Percentiles rank a stretch among this genome's conserved stretches.
Conservation (phyloP, 192 early-diverging fungal species). For the Glomus cerebriforme region DNA sequence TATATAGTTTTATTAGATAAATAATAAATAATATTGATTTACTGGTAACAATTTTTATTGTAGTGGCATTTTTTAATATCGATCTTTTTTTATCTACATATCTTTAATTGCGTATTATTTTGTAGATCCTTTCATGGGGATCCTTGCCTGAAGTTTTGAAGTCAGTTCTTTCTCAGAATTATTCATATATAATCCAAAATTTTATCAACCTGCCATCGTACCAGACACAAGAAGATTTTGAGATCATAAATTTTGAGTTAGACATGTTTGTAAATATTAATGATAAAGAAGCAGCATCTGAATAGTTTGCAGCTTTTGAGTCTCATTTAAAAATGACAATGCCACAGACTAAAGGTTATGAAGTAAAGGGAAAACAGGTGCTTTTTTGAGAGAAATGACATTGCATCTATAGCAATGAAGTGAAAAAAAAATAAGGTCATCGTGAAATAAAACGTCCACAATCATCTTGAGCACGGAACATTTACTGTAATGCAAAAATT, state of each 20-base stretch:
- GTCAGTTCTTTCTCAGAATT: not conserved
- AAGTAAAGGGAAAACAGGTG: too few relatives aligned
- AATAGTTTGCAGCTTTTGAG: not conserved
- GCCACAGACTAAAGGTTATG: not conserved
- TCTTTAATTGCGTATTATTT: too few relatives aligned
- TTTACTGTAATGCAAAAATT: not conserved
- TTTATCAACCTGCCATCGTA: not conserved
- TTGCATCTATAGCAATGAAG: constrained; percentile 20
- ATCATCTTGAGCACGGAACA: not conserved
- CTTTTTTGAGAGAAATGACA: not conserved
- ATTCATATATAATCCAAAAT: not conserved
- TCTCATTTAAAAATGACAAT: not conserved
- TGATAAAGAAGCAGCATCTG: constrained; percentile 6
- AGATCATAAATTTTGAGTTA: not conserved
- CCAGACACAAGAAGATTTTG: not conserved
- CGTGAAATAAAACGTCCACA: not conserved
- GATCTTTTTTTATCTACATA: too few relatives aligned
- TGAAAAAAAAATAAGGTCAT: not conserved
- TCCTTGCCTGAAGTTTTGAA: not conserved
- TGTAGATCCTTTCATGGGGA: too few relatives aligned
- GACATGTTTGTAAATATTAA: constrained; percentile 8
- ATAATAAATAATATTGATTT: too few relatives aligned
- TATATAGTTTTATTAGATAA: too few relatives aligned
- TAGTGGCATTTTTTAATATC: too few relatives aligned
- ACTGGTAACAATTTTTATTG: too few relatives aligned